Evolutionary conservation across 2,329 filamentous ascomycete genomes (phyloP), one percentile per base, ranked within the genome.

Genomic region (Elsinoe arachidis): DNA sequence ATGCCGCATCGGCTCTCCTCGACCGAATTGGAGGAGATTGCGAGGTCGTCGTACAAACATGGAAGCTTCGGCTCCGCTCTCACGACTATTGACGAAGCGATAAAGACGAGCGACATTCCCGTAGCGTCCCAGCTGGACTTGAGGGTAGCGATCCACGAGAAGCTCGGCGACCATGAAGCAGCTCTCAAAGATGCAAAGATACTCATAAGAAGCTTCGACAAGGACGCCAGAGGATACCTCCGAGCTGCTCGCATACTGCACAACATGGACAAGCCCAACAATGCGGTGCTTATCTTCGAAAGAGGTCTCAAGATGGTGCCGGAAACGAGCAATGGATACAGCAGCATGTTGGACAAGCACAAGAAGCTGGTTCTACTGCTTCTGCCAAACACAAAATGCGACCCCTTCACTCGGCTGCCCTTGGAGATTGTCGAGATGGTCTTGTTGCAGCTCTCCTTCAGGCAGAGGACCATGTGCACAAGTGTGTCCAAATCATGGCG

Each of bases 401-500:
- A 84, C 62, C 81, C 81, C 0, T 74, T 83, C 39, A 73, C 71
- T 2, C 63, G 77, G 4, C 66, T 84, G 6, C 81, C 81, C 0
- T 66, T 77, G 1, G 81, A 84, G 63, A 64, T 84, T 21, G 76
- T 76, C 4, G 71, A 75, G 35, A 72, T 78, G 64, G 69, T 83
- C 1, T 63, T 84, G n/a, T 68, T 70, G 9, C 70, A 79, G 60
- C 70, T 83, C n/a, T 68, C 71, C 30, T 81, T 83, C 65, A 71
- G 69, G 52, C 70, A 81, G 55, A 70, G 76, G 54, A 71, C 79
- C 12, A 70, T 66, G 39, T 75, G 78, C 47, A 72, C 80, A 44
- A 74, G 78, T 6, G 81, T 84, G 2, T 83, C 76, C 37, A 79
- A 75, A 66, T 69, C 70, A 49, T 85, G 82, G 82, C 70, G 73